These are phyloP conservation scores for Salix dunnii DNA, from an alignment of 345 rosid species.

Conservation along the genomic window DNA sequence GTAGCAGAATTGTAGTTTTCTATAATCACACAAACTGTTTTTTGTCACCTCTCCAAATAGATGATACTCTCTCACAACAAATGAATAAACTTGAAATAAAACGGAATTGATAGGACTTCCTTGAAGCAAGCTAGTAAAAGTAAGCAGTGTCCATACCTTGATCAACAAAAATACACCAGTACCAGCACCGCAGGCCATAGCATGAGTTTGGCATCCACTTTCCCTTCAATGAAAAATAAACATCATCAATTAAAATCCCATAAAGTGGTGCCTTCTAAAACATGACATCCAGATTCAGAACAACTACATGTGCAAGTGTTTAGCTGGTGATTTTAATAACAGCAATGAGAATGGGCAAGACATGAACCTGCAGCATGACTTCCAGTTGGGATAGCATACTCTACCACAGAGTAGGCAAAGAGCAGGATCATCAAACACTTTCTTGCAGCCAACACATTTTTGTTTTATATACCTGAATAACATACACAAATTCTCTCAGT, in stretches of 20 bases:
- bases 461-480: constrained; percentile 69
- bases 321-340: not conserved
- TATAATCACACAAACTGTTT: constrained; percentile 24
- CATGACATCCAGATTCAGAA: constrained; percentile 3
- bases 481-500: constrained; percentile 10
- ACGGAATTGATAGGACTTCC: not conserved
- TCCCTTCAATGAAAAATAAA: constrained; percentile 38
- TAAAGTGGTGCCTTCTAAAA: not conserved
- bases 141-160: constrained; percentile 41
- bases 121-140: not conserved
- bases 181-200: constrained; percentile 77
- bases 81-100: not conserved
- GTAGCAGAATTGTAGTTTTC: constrained; percentile 80
- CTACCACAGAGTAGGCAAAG: constrained; percentile 88
- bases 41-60: constrained; percentile 7
- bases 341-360: constrained; percentile 6
- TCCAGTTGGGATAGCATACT: constrained; percentile 73
- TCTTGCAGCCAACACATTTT: constrained; percentile 57
- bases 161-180: constrained; percentile 78
- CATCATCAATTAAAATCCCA: not conserved
- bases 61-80: constrained; percentile 5
- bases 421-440: constrained; percentile 58
- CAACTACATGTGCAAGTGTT: not conserved
- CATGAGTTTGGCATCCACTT: constrained; percentile 63
- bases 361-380: constrained; percentile 77